A percentile compares a stretch with the other conserved stretches of the same genome.
phyloP scores from a whole-genome alignment of 2,329 filamentous ascomycete genomes.

The Trichoderma gracile region DNA sequence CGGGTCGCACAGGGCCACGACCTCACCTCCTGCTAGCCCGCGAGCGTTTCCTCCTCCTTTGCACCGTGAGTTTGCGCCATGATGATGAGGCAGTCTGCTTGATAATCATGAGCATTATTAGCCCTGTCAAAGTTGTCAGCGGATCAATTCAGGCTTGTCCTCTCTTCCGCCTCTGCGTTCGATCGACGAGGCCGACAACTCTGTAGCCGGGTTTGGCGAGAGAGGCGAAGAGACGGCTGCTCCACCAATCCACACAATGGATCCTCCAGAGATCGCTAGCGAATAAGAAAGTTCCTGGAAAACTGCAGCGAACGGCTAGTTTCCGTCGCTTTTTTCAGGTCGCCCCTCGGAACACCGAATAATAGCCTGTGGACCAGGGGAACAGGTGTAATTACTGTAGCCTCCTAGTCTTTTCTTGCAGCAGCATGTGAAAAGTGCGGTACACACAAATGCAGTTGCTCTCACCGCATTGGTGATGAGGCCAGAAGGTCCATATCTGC shows the following conservation, averaged over 20 bases:
- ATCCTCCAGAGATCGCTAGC: background rate
- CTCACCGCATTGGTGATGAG: too few species aligned
- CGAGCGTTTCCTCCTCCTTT: background rate
- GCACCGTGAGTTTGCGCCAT: background rate
- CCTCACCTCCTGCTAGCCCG: background rate
- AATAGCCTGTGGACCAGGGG: background rate
- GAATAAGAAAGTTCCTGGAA: background rate
- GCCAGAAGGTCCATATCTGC: too few species aligned
- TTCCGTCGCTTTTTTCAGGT: background rate
- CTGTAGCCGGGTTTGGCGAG: constrained; percentile 1
- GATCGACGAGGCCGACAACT: background rate
- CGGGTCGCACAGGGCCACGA: background rate
- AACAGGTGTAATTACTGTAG: background rate
- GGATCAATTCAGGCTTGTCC: background rate
- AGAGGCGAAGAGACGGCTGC: background rate
- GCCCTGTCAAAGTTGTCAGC: background rate
- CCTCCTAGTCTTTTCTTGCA: background rate
- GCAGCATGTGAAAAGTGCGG: background rate
- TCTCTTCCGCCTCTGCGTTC: background rate
- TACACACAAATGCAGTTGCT: too few species aligned
- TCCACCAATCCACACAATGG: background rate
- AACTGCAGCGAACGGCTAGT: background rate
- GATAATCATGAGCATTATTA: background rate
- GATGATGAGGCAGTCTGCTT: background rate
- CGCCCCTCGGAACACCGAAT: background rate